These are phyloP conservation scores for Adansonia grandidieri DNA, from an alignment of 441 rosid genomes.

Conservation along the genomic window DNA sequence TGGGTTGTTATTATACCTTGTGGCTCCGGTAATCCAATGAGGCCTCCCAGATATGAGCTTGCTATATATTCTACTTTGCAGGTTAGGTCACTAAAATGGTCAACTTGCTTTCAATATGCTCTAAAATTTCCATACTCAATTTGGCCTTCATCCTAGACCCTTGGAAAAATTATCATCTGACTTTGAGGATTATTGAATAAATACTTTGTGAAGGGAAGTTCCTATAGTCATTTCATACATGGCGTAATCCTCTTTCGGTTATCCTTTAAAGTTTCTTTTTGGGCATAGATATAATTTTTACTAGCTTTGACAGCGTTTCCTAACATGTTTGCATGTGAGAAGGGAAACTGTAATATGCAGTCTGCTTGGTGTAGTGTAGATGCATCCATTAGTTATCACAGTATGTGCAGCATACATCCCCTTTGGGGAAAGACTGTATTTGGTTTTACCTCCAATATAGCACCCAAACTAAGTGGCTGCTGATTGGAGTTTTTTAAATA, in stretches of 20 bases:
- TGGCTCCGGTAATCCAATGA: constrained; percentile 43
- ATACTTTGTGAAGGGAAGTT: constrained; percentile 7
- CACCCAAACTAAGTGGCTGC: constrained; percentile 8
- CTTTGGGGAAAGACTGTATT: neutral
- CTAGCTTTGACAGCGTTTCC: neutral
- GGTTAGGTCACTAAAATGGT: constrained; percentile 35
- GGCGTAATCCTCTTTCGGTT: neutral
- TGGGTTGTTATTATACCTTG: constrained; percentile 61
- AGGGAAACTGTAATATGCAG: neutral
- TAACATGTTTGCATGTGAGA: neutral
- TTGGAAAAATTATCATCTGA: neutral
- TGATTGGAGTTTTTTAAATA: constrained; percentile 12
- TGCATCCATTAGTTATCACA: neutral
- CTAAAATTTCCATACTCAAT: constrained; percentile 7
- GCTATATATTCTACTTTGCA: constrained; percentile 51
- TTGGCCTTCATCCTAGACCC: neutral
- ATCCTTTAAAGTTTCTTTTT: neutral
- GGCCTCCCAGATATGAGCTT: constrained; percentile 53
- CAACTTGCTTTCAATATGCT: constrained; percentile 20
- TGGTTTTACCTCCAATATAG: constrained; percentile 7
- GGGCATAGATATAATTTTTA: neutral
- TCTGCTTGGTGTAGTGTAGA: neutral
- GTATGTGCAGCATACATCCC: neutral
- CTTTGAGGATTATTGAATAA: neutral
- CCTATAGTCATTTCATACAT: neutral